phyloP scores from a whole-genome alignment of 805 yeast genomes.

The Spathaspora sp. region DNA sequence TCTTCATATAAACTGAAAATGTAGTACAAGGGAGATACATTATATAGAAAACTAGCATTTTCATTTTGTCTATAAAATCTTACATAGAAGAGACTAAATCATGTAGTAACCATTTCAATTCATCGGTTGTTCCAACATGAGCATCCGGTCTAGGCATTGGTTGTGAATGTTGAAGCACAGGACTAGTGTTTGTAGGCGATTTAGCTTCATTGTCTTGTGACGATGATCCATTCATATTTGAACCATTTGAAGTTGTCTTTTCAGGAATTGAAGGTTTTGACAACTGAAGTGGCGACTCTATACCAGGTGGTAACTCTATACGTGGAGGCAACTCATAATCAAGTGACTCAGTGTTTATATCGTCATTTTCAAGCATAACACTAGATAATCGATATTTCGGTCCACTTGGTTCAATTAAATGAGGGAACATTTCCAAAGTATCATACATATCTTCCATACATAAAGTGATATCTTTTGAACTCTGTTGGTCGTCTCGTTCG shows the following conservation, averaged over 20 bases:
- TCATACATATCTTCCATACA: slow-evolving; percentile 67
- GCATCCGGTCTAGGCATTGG: slow-evolving; percentile 17
- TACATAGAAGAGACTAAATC: slow-evolving; percentile 51
- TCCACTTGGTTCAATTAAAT: slow-evolving; percentile 65
- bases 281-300: slow-evolving; percentile 1
- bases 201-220: neutral
- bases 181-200: neutral
- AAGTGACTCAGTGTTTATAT: slow-evolving; percentile 16
- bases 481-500: slow-evolving; percentile 9
- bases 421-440: slow-evolving; percentile 62
- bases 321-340: slow-evolving; percentile 30
- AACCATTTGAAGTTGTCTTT: slow-evolving; percentile 1
- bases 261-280: neutral
- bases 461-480: slow-evolving; percentile 33
- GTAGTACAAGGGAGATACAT: neutral
- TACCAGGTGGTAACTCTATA: slow-evolving; percentile 25
- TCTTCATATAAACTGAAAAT: slow-evolving; percentile 13
- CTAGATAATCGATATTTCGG: slow-evolving; percentile 49
- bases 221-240: slow-evolving; percentile 1
- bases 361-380: slow-evolving; percentile 57
- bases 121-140: slow-evolving; percentile 60
- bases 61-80: slow-evolving; percentile 6
- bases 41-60: slow-evolving; percentile 5
- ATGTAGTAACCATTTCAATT: slow-evolving; percentile 66
- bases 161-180: slow-evolving; percentile 6